phyloP scores from a whole-genome alignment of 2,329 filamentous ascomycete genomes.

The Eurotiales sp. region DNA sequence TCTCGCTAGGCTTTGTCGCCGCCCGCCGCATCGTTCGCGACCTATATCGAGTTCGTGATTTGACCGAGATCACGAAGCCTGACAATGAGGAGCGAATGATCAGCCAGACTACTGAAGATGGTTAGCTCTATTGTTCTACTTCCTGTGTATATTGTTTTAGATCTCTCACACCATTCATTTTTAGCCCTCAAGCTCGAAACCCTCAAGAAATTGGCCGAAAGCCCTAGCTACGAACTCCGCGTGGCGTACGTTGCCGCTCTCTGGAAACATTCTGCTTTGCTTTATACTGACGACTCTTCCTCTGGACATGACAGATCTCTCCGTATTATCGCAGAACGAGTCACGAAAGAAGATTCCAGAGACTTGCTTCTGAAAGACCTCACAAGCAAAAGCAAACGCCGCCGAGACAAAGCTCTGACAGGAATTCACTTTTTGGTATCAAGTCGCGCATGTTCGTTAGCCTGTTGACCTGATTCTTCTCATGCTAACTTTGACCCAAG shows the following conservation, averaged over 20 bases:
- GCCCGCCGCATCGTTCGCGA: conserved; percentile 56
- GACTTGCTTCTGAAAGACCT: conserved; percentile 41
- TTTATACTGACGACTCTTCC: conserved; percentile 7
- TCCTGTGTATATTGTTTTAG: too few relatives aligned
- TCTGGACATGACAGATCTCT: conserved; percentile 35
- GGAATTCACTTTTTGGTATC: conserved; percentile 43
- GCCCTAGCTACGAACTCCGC: conserved; percentile 69
- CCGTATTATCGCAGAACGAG: conserved; percentile 45
- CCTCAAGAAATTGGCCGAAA: conserved; percentile 62
- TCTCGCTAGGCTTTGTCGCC: conserved; percentile 44
- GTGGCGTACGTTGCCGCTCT: conserved; percentile 55
- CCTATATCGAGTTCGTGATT: conserved; percentile 34
- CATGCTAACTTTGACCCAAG: conserved; percentile 19
- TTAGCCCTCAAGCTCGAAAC: conserved; percentile 60
- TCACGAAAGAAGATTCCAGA: conserved; percentile 37
- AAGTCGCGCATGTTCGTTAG: conserved; percentile 33
- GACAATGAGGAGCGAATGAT: conserved; percentile 69
- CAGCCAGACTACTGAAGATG: conserved; percentile 70
- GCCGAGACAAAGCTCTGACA: conserved; percentile 39
- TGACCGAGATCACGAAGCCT: conserved; percentile 59
- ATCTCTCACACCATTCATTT: not conserved
- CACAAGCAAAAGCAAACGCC: conserved; percentile 33
- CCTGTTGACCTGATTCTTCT: not conserved
- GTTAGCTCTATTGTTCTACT: conserved; percentile 21
- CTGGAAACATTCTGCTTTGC: conserved; percentile 40